These are phyloP conservation scores for Syzygium aqueum DNA, from an alignment of 345 rosid genomes.

Conservation along the genomic window DNA sequence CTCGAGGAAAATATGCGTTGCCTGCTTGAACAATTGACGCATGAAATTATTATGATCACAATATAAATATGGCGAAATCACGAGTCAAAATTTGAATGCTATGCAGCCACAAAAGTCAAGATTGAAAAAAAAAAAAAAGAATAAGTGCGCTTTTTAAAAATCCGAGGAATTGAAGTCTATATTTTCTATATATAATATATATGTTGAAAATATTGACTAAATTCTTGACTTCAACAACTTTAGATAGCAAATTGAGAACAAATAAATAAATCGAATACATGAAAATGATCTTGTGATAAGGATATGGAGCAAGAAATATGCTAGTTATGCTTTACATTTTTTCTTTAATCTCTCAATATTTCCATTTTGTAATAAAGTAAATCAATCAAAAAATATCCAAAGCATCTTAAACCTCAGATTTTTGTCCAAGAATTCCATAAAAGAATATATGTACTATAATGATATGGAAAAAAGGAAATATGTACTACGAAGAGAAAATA, in stretches of 20 bases:
- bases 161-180: background rate
- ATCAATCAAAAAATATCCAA: background rate
- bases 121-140: background rate
- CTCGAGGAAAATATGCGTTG: background rate
- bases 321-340: background rate
- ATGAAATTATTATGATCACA: background rate
- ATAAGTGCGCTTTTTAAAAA: background rate
- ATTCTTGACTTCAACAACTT: background rate
- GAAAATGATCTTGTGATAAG: background rate
- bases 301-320: background rate
- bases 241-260: background rate
- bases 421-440: background rate
- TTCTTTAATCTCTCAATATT: background rate
- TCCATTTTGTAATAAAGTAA: background rate
- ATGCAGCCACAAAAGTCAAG: background rate
- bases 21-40: background rate
- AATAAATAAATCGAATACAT: background rate
- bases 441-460: background rate
- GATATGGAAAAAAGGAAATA: background rate
- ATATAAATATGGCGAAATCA: background rate
- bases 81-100: background rate
- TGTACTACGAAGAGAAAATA: background rate
- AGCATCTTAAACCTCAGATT: background rate
- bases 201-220: background rate
- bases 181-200: background rate